Evolutionary conservation across 306 rosid species (phyloP).

Genomic region (Corylus americana): DNA sequence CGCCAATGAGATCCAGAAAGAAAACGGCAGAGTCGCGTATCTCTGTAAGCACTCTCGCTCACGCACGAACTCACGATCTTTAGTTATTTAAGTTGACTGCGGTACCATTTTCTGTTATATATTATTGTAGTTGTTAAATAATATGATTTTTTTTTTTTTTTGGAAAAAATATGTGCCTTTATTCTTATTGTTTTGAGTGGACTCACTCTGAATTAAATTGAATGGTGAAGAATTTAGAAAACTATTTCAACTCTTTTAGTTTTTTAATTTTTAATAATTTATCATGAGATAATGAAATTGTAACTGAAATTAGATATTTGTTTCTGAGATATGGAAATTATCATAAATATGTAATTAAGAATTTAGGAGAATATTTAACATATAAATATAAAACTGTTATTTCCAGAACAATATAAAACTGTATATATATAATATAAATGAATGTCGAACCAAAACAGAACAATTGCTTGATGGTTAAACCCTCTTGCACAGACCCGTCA

Average conservation of each 20-base stretch:
- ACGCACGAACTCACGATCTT: background rate
- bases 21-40: slow-evolving; percentile 82
- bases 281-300: background rate
- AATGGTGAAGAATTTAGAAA: background rate
- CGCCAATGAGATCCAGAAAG: slow-evolving; percentile 72
- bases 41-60: slow-evolving; percentile 60
- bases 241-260: background rate
- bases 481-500: too few species aligned
- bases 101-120: background rate
- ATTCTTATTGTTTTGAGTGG: background rate
- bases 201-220: background rate
- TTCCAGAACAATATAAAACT: too few species aligned
- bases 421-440: too few species aligned
- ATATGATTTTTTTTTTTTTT: background rate
- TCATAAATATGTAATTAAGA: background rate
- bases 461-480: too few species aligned
- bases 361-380: too few species aligned
- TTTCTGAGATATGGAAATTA: background rate
- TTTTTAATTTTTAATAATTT: background rate
- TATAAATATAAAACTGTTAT: too few species aligned
- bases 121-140: background rate
- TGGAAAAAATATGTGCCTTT: background rate
- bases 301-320: background rate
- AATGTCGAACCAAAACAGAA: too few species aligned
- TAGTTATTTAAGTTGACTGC: background rate